Evolutionary conservation across 352 stramenopile species (phyloP).

Genomic region (Globisporangium iwayamae): DNA sequence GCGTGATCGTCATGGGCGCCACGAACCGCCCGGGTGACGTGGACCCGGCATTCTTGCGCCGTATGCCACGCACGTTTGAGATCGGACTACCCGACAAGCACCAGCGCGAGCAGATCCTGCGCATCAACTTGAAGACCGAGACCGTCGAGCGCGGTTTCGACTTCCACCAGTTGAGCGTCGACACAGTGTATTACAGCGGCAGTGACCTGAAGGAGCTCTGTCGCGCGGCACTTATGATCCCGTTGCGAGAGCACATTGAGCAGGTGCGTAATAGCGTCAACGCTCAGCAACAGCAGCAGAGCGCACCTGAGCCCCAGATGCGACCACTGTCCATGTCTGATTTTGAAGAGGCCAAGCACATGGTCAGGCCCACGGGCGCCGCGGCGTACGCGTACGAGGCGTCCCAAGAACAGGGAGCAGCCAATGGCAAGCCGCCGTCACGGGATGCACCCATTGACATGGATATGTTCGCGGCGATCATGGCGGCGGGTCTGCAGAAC

Average conservation of each 20-base stretch:
- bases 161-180: constrained; percentile 75
- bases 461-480: constrained; percentile 80
- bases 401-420: constrained; percentile 31
- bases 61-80: constrained; percentile 95
- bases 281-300: constrained; percentile 25
- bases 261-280: constrained; percentile 21
- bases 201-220: constrained; percentile 94
- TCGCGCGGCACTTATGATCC: constrained; percentile 85
- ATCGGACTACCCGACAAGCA: constrained; percentile 88
- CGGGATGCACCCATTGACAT: constrained; percentile 55
- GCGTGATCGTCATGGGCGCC: constrained; percentile 95
- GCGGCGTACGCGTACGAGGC: constrained; percentile 81
- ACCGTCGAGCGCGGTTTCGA: constrained; percentile 66
- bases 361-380: constrained; percentile 82
- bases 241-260: constrained; percentile 81
- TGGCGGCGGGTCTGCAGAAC: constrained; percentile 80
- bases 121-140: constrained; percentile 90
- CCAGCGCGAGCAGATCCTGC: constrained; percentile 93
- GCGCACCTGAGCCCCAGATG: constrained; percentile 37
- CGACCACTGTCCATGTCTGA: constrained; percentile 72
- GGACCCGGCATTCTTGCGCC: constrained; percentile 93
- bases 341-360: constrained; percentile 83
- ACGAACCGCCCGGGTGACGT: constrained; percentile 93
- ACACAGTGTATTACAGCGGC: constrained; percentile 93
- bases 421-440: constrained; percentile 14